Conservation (phyloP, 352 stramenopile species). For the Phytopythium delawarense region DNA sequence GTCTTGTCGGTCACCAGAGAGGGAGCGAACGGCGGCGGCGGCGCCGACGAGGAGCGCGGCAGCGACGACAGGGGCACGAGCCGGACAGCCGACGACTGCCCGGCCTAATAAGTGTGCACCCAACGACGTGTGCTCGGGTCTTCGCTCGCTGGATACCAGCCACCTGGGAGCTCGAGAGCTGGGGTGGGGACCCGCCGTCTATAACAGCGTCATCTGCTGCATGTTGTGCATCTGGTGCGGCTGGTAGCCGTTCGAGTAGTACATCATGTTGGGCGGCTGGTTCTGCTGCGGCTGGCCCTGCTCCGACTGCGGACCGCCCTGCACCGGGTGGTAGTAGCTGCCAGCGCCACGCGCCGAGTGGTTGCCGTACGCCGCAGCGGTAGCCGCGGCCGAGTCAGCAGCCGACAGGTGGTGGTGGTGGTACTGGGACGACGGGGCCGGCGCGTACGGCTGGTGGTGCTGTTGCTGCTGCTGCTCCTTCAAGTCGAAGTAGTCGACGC, state of each 20-base stretch:
- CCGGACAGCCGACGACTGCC: neutral
- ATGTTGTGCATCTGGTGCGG: slow-evolving; percentile 74
- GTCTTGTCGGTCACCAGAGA: neutral
- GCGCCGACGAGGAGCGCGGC: neutral
- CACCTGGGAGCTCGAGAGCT: neutral
- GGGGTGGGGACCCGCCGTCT: slow-evolving; percentile 16
- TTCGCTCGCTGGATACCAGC: neutral
- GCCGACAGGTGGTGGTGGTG: slow-evolving; percentile 67
- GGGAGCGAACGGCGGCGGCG: neutral
- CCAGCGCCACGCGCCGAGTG: slow-evolving; percentile 24
- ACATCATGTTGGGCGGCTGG: slow-evolving; percentile 54
- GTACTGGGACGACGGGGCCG: slow-evolving; percentile 44
- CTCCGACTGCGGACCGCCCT: slow-evolving; percentile 23
- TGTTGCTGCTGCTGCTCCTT: slow-evolving; percentile 50
- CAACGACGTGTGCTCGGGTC: neutral
- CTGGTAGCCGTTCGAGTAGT: slow-evolving; percentile 63
- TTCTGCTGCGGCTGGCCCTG: slow-evolving; percentile 19
- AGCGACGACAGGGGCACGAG: neutral
- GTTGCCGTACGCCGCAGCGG: slow-evolving; percentile 32
- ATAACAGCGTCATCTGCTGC: slow-evolving; percentile 76
- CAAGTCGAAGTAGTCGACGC: slow-evolving; percentile 71
- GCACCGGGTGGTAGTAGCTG: slow-evolving; percentile 51
- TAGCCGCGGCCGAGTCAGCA: slow-evolving; percentile 40
- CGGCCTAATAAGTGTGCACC: slow-evolving; percentile 4
- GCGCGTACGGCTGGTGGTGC: slow-evolving; percentile 48